These are phyloP conservation scores for Ashbya aceris DNA, from an alignment of 1,139 yeast species.

Conservation along the genomic window DNA sequence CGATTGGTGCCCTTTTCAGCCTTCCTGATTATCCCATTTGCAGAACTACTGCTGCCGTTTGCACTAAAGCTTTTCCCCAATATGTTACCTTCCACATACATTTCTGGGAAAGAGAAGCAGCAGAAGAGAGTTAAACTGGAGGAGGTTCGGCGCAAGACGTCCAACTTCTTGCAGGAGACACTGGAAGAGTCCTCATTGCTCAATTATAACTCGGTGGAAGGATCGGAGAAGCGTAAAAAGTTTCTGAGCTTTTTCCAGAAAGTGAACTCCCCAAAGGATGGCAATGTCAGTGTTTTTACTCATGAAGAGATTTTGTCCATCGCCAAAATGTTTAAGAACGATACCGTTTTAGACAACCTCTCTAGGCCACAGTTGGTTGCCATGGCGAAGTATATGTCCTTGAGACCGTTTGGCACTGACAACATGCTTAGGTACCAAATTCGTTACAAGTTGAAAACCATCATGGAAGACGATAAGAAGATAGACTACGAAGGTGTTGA, in stretches of 20 bases:
- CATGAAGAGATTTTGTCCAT: constrained; percentile 69
- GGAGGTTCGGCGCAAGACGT: constrained; percentile 70
- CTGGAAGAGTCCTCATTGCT: constrained; percentile 52
- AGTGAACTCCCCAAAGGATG: constrained; percentile 56
- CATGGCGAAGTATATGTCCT: constrained; percentile 85
- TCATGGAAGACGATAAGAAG: constrained; percentile 85
- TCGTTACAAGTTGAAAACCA: constrained; percentile 79
- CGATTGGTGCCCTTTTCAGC: constrained; percentile 89
- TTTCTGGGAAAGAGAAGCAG: constrained; percentile 62
- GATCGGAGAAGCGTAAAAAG: constrained; percentile 60
- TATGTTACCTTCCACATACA: constrained; percentile 88
- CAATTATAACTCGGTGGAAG: constrained; percentile 24
- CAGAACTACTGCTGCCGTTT: constrained; percentile 80
- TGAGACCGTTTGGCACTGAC: constrained; percentile 91
- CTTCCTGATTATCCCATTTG: constrained; percentile 86
- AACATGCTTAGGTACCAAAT: constrained; percentile 86
- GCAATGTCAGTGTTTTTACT: constrained; percentile 53
- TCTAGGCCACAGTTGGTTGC: constrained; percentile 89
- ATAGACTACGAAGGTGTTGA: constrained; percentile 93
- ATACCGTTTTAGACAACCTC: constrained; percentile 84
- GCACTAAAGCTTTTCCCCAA: constrained; percentile 90
- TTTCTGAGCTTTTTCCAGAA: constrained; percentile 74
- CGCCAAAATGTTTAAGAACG: constrained; percentile 88
- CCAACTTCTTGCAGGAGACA: constrained; percentile 73
- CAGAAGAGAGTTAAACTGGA: constrained; percentile 60